A percentile compares a stretch with the other conserved stretches of the same genome.
Evolutionary conservation across 2,329 filamentous ascomycete genomes (phyloP).

Genomic region (Claviceps digitariae): DNA sequence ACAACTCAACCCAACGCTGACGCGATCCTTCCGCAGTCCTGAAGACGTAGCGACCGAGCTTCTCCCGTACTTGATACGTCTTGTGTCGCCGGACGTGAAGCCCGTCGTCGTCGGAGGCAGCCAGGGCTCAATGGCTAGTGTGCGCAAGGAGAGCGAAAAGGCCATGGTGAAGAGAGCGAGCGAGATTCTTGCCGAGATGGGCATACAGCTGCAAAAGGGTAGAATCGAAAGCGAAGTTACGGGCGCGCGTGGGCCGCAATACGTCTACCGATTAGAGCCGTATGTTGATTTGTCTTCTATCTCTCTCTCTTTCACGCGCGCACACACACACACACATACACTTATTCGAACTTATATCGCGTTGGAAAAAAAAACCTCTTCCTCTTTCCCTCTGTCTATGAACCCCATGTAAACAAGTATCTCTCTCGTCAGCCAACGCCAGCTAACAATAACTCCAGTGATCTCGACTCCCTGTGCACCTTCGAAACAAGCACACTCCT

Average conservation of each 20-base stretch:
- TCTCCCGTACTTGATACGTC: slow-evolving; percentile 68
- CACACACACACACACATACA: no score
- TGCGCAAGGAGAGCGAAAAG: slow-evolving; percentile 77
- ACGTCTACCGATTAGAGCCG: slow-evolving; percentile 92
- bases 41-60: slow-evolving; percentile 71
- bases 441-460: slow-evolving; percentile 20
- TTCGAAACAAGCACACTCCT: slow-evolving; percentile 55
- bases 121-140: slow-evolving; percentile 59
- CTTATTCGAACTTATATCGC: no score
- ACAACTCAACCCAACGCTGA: slow-evolving; percentile 56
- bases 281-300: slow-evolving; percentile 31
- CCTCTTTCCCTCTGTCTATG: no score
- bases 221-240: slow-evolving; percentile 58
- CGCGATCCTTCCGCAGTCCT: slow-evolving; percentile 64
- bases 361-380: no score
- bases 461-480: slow-evolving; percentile 63
- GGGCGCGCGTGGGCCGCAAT: slow-evolving; percentile 48
- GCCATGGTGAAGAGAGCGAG: slow-evolving; percentile 68
- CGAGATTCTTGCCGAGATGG: slow-evolving; percentile 68
- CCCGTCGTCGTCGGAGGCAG: slow-evolving; percentile 70
- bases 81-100: slow-evolving; percentile 81
- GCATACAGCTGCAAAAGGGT: slow-evolving; percentile 67
- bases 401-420: no score
- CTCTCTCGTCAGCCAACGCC: background rate
- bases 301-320: no score